Percentiles rank a stretch among this genome's conserved stretches.
phyloP scores from a whole-genome alignment of 169 alveolate genomes.

The Plasmodium yoelii region DNA sequence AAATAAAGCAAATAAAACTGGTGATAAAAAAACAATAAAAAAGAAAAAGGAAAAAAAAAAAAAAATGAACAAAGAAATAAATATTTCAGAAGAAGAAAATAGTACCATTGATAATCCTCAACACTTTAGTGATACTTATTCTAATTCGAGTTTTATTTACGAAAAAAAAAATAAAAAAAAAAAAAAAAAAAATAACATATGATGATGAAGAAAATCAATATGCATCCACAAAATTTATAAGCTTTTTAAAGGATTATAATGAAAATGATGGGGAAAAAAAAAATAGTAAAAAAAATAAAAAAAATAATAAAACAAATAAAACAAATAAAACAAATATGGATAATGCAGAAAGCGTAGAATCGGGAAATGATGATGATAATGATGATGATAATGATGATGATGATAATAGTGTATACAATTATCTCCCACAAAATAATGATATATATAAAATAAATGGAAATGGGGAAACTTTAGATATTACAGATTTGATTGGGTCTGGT shows the following conservation, averaged over 20 bases:
- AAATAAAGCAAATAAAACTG: too few relatives aligned
- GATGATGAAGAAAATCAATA: conserved; percentile 1
- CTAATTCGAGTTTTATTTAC: too few relatives aligned
- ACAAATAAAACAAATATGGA: too few relatives aligned
- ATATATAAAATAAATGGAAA: conserved; percentile 35
- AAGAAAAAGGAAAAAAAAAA: too few relatives aligned
- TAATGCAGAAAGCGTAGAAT: background rate
- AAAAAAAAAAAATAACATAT: too few relatives aligned
- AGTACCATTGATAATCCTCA: too few relatives aligned
- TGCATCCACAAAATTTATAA: conserved; percentile 20
- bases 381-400: background rate
- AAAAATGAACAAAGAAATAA: too few relatives aligned
- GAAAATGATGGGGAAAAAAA: conserved; percentile 12
- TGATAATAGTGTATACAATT: background rate
- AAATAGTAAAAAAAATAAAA: background rate
- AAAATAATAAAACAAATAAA: too few relatives aligned
- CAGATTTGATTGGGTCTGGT: conserved; percentile 13
- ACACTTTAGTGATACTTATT: too few relatives aligned
- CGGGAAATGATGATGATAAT: conserved; percentile 1
- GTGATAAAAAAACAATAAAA: too few relatives aligned
- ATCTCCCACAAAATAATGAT: conserved; percentile 26
- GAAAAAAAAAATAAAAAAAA: too few relatives aligned
- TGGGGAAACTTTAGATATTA: conserved; percentile 15
- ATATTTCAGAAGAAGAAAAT: too few relatives aligned
- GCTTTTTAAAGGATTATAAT: conserved; percentile 27